Evolutionary conservation across 2,329 filamentous ascomycete species (phyloP).

Genomic region (Thelonectria discophora): DNA sequence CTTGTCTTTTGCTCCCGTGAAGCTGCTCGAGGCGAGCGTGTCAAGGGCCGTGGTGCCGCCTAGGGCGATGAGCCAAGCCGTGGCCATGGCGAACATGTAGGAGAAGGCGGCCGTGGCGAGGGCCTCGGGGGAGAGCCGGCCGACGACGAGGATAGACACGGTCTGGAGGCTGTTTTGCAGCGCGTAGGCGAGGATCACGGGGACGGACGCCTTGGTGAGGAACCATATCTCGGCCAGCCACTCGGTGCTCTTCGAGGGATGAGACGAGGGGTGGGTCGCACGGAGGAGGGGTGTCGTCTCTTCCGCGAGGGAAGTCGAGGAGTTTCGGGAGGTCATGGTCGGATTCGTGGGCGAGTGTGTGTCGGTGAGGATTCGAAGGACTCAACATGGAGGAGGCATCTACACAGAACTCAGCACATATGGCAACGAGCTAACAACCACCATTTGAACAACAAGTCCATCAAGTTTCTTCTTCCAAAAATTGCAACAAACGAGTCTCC

Average conservation of each 20-base stretch:
- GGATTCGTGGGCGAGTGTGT: neutral
- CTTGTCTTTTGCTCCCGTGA: constrained; percentile 82
- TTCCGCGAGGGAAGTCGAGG: constrained; percentile 11
- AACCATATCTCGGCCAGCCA: constrained; percentile 48
- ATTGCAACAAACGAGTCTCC: neutral
- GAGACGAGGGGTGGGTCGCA: neutral
- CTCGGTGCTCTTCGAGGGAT: constrained; percentile 8
- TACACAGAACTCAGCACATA: neutral
- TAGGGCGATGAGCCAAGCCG: constrained; percentile 85
- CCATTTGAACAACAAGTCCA: neutral
- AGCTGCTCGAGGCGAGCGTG: constrained; percentile 83
- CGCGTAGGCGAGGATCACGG: constrained; percentile 85
- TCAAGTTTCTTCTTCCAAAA: neutral
- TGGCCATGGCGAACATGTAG: constrained; percentile 94
- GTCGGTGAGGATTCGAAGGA: too few relatives aligned
- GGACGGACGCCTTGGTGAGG: constrained; percentile 73
- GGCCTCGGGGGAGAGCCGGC: constrained; percentile 80
- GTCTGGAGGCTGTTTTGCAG: constrained; percentile 89
- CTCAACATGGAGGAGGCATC: neutral
- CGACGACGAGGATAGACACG: constrained; percentile 81
- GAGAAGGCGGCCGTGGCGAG: constrained; percentile 85
- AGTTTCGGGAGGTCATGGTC: constrained; percentile 1
- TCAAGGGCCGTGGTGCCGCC: constrained; percentile 88
- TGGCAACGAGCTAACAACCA: neutral
- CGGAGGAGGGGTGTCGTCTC: constrained; percentile 35